Conservation (phyloP, 495 filamentous ascomycete genomes). For the Penicillium fimorum region DNA sequence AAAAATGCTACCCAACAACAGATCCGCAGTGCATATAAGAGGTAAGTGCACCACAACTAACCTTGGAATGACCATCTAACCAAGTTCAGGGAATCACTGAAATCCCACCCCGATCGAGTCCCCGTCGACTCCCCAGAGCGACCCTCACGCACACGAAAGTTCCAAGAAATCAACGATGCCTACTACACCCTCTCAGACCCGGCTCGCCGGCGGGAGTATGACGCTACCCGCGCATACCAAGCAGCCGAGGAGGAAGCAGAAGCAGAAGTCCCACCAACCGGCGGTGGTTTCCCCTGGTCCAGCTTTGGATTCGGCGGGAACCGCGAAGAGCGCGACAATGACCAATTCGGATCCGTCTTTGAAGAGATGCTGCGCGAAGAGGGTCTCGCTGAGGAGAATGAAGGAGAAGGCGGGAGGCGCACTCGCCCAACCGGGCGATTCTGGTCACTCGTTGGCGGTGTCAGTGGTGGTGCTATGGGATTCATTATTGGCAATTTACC, state of each 20-base stretch:
- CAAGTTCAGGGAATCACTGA: slow-evolving; percentile 73
- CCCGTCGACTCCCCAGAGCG: slow-evolving; percentile 82
- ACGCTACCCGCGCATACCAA: slow-evolving; percentile 61
- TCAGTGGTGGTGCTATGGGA: slow-evolving; percentile 86
- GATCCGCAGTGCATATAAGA: slow-evolving; percentile 94
- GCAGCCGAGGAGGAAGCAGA: slow-evolving; percentile 55
- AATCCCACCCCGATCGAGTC: slow-evolving; percentile 92
- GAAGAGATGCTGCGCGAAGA: slow-evolving; percentile 98
- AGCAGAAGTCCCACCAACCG: slow-evolving; percentile 54
- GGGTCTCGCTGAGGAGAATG: slow-evolving; percentile 67
- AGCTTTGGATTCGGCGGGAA: slow-evolving; percentile 57
- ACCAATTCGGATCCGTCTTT: slow-evolving; percentile 88
- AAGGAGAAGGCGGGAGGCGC: slow-evolving; percentile 25
- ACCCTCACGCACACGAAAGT: slow-evolving; percentile 76
- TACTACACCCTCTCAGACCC: slow-evolving; percentile 93
- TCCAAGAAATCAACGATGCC: slow-evolving; percentile 96
- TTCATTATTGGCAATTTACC: slow-evolving; percentile 94
- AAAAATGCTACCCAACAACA: slow-evolving; percentile 74
- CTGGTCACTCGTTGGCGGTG: slow-evolving; percentile 80
- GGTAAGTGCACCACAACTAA: slow-evolving; percentile 43
- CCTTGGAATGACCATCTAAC: slow-evolving; percentile 8
- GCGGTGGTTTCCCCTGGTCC: slow-evolving; percentile 59
- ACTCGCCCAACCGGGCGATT: slow-evolving; percentile 65
- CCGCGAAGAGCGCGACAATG: slow-evolving; percentile 54
- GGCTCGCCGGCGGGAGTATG: slow-evolving; percentile 81